Base-by-base conservation (phyloP, 768 basidiomycete species). In the Leccinum obscurum region DNA sequence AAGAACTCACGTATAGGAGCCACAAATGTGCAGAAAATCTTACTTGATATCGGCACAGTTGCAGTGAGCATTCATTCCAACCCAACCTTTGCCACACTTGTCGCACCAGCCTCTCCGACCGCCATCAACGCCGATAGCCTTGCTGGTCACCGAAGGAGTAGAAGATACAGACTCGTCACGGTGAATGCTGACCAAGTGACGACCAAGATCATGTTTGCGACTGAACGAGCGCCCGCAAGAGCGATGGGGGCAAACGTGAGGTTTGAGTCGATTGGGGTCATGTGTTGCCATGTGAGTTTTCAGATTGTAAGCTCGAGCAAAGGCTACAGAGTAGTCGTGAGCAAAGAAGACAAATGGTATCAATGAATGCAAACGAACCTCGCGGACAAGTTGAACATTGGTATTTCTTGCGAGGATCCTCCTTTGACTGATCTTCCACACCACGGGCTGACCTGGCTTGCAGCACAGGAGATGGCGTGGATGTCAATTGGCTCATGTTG, bases 221-320 rank as follows among this genome's bases (percentile, higher is more conserved):
- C 91, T 93, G 76, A 98, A 98, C 20, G 92, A 92, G 57, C 95
- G 88, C 35, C 88, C 89, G 63, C 95, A 98, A 3, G 86, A 84
- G 48, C 83, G 80, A 75, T 96, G 92, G 48, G 89, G 90, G 74
- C 95, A 98, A 50, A 87, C 83, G 71, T 93, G 90, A 6, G 93
- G 93, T 78, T 96, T 98, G 54, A 88, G 77, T 61, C 95, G 83
- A 74, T 92, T 88, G 24, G 95, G 95, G 72, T 96, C 93, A 75
- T 98, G 95, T 4, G 95, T 98, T 26, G 90, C 89, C 83, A 92
- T 87, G 74, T 97, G 95, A 0, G 95, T 95, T 79, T 98, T 98
- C 59, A 98, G 77, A 68, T 98, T 98, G 76, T 92, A 97, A 3
- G 93, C 93, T 28, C 95, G 81, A 11, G 94, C 95, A 66, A 98